Evolutionary conservation across 169 alveolate genomes (phyloP), one percentile per base, ranked within the genome.

Genomic region (Plasmodium vivax): DNA sequence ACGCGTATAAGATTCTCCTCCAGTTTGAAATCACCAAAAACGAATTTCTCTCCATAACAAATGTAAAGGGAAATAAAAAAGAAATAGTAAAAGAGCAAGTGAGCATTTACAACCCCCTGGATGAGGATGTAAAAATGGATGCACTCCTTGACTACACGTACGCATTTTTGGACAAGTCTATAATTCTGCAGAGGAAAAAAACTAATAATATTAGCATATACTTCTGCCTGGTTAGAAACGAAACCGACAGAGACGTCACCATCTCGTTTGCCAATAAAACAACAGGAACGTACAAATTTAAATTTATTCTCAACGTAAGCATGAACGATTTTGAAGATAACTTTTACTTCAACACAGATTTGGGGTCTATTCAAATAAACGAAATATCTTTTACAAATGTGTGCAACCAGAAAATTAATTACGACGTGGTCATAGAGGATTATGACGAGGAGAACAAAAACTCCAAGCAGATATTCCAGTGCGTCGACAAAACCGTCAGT

Each of bases 371-470:
- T 38, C 94, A 90, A 80, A 79, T 90, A 23, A 90, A 90, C 43
- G 94, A 90, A 80, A 81, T 90, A 74, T 90, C 94, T 32, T 90
- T 90, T 90, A 90, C 73, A 30, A 90, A 90, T 90, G 45, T 90
- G 14, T 90, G 94, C 43, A 90, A 90, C 54, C 91, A 81, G n/a
- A 90, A 90, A 90, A 90, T 90, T 58, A 90, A 90, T 74, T 90
- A 90, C 51, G 94, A 90, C 47, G 94, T 90, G 45, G 74, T 90
- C 54, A 90, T 90, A 80, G 94, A 90, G 43, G 90, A 90, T 90
- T 90, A 74, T 90, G 94, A 90, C 14, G 94, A 90, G 73, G 73
- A 74, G n/a, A 80, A 90, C 38, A 79, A 90, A 80, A 90, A 81
- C 36, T 62, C 94, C 1, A 90, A 79, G 72, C 80, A 79, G 4